Base-by-base conservation (phyloP, 495 filamentous ascomycete species). In the Zalerion maritima region DNA sequence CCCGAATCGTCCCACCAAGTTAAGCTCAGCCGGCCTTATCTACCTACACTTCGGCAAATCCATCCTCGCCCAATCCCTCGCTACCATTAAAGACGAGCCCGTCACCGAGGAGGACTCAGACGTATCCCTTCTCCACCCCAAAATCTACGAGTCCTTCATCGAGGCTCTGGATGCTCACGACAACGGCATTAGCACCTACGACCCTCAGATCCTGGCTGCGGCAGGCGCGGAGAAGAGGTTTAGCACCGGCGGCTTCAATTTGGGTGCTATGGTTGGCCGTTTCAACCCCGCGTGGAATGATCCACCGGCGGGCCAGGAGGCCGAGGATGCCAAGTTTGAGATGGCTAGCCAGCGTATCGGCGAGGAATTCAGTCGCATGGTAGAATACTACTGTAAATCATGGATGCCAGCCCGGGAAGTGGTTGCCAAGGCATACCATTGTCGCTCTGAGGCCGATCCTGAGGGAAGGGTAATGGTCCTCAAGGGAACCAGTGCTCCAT, bases 121-220 rank as follows among this genome's bases (percentile, higher is more conserved):
- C 20, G 75, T 87, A 16, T 59, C 62, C 15, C 49, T 91, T 14
- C 56, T 96, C 16, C 94, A 74, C 64, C 62, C 73, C 45, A 94
- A 96, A 60, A 49, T 97, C 14, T 97, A 97, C 64, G 74, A 73
- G 26, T 77, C 80, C 45, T 93, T 96, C 55, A 72, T 97, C 54
- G 89, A 97, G 57, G 82, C 89, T 11, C 71, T 97, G 22, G 89
- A 97, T 55, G 89, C 85, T 32, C 86, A 96, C 51, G 89, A 97
- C 60, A 97, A 97, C 54, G 89, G 89, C 37, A 79, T 97, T 46
- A 68, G 67, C 11, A 71, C 55, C 23, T 94, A 93, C 53, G 80
- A 87, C 42, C 48, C 71, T 2, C 61, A 62, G 5, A 71, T 58
- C 4, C 41, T 92, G 5, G 46, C 54, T 11, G 66, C 67, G 6